phyloP scores from a whole-genome alignment of 139 green algal genomes.

The Asterochloris sp. region DNA sequence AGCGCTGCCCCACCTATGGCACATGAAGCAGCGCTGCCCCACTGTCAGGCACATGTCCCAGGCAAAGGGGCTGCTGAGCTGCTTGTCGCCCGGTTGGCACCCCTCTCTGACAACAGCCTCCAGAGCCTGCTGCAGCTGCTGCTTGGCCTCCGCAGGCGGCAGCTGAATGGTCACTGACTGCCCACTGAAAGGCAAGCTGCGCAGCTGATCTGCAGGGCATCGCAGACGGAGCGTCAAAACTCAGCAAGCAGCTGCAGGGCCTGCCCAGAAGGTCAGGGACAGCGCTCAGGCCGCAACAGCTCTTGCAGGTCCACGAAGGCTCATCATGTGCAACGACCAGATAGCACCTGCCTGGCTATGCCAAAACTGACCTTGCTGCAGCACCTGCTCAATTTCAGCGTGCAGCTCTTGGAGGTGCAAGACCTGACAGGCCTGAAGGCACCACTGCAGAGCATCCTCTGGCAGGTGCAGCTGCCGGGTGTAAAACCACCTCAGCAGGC shows the following conservation, averaged over 20 bases:
- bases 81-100: background rate
- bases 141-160: background rate
- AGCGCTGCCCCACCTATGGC: background rate
- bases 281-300: background rate
- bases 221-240: background rate
- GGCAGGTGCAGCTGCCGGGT: conserved; percentile 6
- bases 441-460: conserved; percentile 5
- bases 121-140: conserved; percentile 12
- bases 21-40: background rate
- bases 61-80: background rate
- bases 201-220: background rate
- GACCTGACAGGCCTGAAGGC: background rate
- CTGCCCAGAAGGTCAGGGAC: background rate
- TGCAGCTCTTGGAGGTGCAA: conserved; percentile 3
- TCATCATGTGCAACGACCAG: background rate
- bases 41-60: background rate
- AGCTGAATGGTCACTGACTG: conserved; percentile 13
- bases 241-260: conserved; percentile 5
- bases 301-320: background rate
- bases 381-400: background rate
- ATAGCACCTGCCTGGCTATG: background rate
- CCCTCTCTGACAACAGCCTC: background rate
- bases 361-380: background rate
- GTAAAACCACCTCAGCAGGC: conserved; percentile 18
- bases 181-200: conserved; percentile 8